Evolutionary conservation across 2,329 filamentous ascomycete species (phyloP), one percentile per base, ranked within the genome.

Genomic region (Colletotrichum chrysophilum): DNA sequence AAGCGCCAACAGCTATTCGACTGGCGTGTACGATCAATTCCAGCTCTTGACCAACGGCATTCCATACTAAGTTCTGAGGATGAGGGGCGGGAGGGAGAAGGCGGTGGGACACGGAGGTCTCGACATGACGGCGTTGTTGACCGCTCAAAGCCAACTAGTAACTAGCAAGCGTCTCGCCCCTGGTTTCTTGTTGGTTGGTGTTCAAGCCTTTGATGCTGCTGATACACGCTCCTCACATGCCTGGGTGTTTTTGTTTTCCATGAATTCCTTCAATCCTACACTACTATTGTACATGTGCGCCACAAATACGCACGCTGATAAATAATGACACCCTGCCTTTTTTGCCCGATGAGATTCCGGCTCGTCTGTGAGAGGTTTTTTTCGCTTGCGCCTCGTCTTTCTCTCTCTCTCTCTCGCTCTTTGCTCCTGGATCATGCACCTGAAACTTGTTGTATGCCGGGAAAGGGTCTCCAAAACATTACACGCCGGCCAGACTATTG

Each of bases 1-100:
- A 90, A 98, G 96, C 83, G 95, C 97, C 81, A 91, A 93, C 74
- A 98, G 95, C 86, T 95, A 97, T 83, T 96, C 94, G 72, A 99
- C 97, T 2, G 96, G 95, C 78, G 94, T 96, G 64, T 99, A 99
- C 84, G 97, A 99, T 86, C 95, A 98, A 84, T 99, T 98, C 89
- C 97, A 99, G 88, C 88, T 98, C 81, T 87, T 98, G 86, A 98
- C 97, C 36, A 98, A 99, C 83, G 97, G 96, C 8, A 99, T 99
- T 84, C 97, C 97, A 38, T 98, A 97, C 83, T 98, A 90, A 26
- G 32, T 21, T 13, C 43, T 52, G 24, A 18, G 30, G 7, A 21
- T 24, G 28, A 69, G 21, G 52, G 32, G n/a, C 32, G 9, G 28
- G 18, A 52, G 43, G 21, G 14, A 58, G 52, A 32, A 9, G n/a